Percentiles rank a stretch among this genome's conserved stretches.
phyloP scores from a whole-genome alignment of 208 protist species.

The Trypanosoma theileri region DNA sequence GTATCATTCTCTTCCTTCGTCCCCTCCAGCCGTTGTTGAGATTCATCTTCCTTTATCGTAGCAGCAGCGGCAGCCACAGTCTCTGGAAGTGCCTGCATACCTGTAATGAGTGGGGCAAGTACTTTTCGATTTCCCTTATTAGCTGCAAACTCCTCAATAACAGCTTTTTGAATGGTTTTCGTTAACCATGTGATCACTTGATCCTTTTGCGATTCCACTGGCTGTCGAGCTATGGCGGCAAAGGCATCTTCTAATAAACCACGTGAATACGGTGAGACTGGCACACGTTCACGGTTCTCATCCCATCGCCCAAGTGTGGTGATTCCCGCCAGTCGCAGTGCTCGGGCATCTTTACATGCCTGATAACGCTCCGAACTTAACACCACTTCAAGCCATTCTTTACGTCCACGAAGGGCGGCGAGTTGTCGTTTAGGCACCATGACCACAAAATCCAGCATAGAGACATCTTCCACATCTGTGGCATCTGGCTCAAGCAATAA shows the following conservation, averaged over 20 bases:
- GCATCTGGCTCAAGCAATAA: constrained; percentile 65
- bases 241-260: constrained; percentile 68
- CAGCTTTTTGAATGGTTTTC: constrained; percentile 68
- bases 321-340: constrained; percentile 64
- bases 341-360: constrained; percentile 59
- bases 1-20: constrained; percentile 14
- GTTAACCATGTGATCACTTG: constrained; percentile 82
- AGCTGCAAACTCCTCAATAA: constrained; percentile 72
- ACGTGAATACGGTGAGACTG: constrained; percentile 61
- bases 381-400: constrained; percentile 58
- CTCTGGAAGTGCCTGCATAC: constrained; percentile 26
- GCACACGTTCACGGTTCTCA: constrained; percentile 65
- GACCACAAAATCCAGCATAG: constrained; percentile 61
- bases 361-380: constrained; percentile 64
- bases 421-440: constrained; percentile 71
- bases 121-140: constrained; percentile 29
- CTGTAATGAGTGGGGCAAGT: constrained; percentile 27
- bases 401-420: constrained; percentile 43
- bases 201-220: constrained; percentile 42
- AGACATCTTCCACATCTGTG: constrained; percentile 56
- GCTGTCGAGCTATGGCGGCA: constrained; percentile 27
- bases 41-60: constrained; percentile 16
- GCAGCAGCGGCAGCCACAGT: constrained; percentile 14
- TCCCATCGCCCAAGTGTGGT: constrained; percentile 71
- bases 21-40: not conserved